These are phyloP conservation scores for Trichoderma sp. DNA, from an alignment of 2,329 filamentous ascomycete species.

Conservation along the genomic window DNA sequence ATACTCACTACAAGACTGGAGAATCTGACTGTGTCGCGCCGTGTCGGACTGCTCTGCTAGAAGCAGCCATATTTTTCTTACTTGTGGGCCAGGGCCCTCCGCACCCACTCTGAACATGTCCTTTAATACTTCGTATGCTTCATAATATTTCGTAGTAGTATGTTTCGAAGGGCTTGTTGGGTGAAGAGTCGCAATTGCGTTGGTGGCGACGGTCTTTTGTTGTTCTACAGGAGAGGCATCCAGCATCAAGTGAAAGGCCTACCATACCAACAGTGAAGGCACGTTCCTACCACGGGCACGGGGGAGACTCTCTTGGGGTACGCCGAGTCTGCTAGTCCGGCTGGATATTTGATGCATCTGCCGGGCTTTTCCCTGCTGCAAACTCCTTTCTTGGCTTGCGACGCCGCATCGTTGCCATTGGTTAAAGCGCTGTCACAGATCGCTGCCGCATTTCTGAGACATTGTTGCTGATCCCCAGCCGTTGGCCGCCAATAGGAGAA, in stretches of 20 bases:
- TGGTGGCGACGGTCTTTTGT: neutral
- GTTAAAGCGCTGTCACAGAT: neutral
- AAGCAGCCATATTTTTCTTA: neutral
- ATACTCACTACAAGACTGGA: neutral
- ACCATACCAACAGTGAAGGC: too few species aligned
- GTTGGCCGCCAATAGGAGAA: neutral
- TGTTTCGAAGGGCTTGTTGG: neutral
- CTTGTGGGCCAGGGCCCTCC: neutral
- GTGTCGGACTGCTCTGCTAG: neutral
- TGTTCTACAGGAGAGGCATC: neutral
- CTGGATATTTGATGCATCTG: neutral
- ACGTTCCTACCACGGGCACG: neutral
- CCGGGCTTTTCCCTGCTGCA: neutral
- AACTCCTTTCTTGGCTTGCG: neutral
- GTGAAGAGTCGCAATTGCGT: neutral
- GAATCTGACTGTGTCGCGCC: conserved; percentile 3
- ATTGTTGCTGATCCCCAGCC: neutral
- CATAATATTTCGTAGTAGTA: neutral
- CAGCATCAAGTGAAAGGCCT: too few species aligned
- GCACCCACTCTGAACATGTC: neutral
- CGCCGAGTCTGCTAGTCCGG: neutral
- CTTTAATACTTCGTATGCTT: neutral
- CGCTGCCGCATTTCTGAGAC: neutral
- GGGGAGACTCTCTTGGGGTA: neutral
- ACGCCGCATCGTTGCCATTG: neutral